These are phyloP conservation scores for Chamaecrista fasciculata DNA, from an alignment of 306 rosid species.

Conservation along the genomic window DNA sequence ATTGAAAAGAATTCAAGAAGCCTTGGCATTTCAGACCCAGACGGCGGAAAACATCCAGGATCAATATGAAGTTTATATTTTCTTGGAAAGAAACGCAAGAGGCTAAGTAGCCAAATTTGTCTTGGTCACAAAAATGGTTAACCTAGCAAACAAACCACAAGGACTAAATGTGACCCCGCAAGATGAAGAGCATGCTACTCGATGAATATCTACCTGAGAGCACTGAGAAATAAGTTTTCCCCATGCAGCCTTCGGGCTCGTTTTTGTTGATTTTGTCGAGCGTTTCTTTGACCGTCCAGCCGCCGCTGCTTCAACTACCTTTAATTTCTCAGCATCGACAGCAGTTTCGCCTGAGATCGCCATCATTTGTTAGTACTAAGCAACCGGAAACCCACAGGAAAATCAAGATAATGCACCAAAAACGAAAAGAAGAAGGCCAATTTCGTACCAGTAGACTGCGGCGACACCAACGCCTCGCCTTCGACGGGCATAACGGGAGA, in stretches of 20 bases:
- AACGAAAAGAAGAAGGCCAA: background rate
- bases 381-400: slow-evolving; percentile 31
- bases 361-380: slow-evolving; percentile 16
- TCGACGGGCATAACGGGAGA: slow-evolving; percentile 44
- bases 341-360: slow-evolving; percentile 49
- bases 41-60: background rate
- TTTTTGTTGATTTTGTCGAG: slow-evolving; percentile 33
- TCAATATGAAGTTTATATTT: background rate
- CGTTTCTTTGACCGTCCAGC: slow-evolving; percentile 54
- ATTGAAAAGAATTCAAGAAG: background rate
- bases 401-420: background rate
- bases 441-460: slow-evolving; percentile 53
- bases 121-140: background rate
- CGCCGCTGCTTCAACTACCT: slow-evolving; percentile 31
- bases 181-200: background rate
- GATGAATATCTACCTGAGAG: slow-evolving; percentile 65
- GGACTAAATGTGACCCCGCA: background rate
- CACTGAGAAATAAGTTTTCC: slow-evolving; percentile 85
- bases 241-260: slow-evolving; percentile 56
- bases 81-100: background rate
- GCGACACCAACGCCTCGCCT: slow-evolving; percentile 52
- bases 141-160: background rate
- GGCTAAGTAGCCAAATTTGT: background rate
- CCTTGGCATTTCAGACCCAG: background rate
- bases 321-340: slow-evolving; percentile 50